Conservation (phyloP, 139 green algal genomes). For the Micractinium conductrix region DNA sequence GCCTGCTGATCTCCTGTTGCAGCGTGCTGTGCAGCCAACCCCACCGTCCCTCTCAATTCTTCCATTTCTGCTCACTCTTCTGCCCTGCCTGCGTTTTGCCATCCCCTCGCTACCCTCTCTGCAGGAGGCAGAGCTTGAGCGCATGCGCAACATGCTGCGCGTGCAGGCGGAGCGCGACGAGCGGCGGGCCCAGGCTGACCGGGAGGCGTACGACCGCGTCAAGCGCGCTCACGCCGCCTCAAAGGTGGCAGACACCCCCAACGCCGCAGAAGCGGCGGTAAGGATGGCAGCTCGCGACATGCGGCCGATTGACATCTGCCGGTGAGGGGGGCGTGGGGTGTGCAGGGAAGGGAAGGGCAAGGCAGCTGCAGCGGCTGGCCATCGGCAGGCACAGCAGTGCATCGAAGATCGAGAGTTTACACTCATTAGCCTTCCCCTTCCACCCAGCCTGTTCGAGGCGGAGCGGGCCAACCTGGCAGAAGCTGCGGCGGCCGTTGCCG, state of each 20-base stretch:
- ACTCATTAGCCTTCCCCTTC: no score
- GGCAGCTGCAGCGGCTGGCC: no score
- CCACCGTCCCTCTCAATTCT: background rate
- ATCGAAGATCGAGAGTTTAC: no score
- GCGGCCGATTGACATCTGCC: conserved; percentile 3
- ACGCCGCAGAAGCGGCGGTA: background rate
- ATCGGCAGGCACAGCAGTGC: no score
- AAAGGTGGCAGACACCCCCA: conserved; percentile 19
- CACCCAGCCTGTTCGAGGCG: conserved; percentile 34
- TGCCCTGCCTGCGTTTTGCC: no score
- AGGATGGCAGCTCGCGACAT: background rate
- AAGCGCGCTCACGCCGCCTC: conserved; percentile 12
- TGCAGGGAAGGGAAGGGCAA: no score
- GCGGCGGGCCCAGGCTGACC: background rate
- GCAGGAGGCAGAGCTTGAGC: conserved; percentile 26
- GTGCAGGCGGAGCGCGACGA: conserved; percentile 2
- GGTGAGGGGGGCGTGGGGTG: no score
- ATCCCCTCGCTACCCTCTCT: no score
- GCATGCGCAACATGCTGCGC: background rate
- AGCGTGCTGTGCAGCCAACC: background rate
- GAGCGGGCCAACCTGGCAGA: conserved; percentile 27
- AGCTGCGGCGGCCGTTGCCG: background rate
- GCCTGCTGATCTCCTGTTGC: background rate
- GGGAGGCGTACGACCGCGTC: conserved; percentile 2
- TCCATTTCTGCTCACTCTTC: background rate